These are phyloP conservation scores for Schwanniomyces vanrijiae DNA, from an alignment of 805 yeast genomes.

Conservation along the genomic window DNA sequence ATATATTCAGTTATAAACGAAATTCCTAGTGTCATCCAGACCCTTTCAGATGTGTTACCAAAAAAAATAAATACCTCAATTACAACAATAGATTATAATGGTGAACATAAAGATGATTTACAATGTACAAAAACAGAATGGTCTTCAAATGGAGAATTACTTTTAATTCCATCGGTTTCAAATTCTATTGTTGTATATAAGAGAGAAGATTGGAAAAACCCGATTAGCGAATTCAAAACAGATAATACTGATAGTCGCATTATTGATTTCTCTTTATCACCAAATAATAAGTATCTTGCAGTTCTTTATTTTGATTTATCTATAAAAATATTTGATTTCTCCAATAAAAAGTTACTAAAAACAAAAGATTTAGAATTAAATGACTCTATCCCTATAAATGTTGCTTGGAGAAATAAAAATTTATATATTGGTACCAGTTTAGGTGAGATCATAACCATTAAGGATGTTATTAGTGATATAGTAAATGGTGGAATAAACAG, in stretches of 20 bases:
- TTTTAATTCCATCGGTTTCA: conserved; percentile 64
- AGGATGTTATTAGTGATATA: conserved; percentile 4
- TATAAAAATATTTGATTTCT: conserved; percentile 57
- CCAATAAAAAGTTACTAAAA: conserved; percentile 22
- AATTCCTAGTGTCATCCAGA: conserved; percentile 50
- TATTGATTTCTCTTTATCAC: conserved; percentile 59
- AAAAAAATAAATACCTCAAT: conserved; percentile 31
- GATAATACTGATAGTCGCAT: conserved; percentile 23
- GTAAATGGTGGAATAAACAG: conserved; percentile 9
- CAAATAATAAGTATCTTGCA: conserved; percentile 61
- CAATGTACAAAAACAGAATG: conserved; percentile 60
- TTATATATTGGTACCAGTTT: conserved; percentile 43
- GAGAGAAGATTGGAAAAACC: conserved; percentile 33
- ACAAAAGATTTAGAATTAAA: conserved; percentile 19
- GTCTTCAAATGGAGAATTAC: conserved; percentile 67
- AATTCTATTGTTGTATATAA: conserved; percentile 47
- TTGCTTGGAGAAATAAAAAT: conserved; percentile 25
- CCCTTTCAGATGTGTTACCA: conserved; percentile 42
- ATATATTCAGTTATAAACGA: conserved; percentile 58
- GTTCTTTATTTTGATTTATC: conserved; percentile 52
- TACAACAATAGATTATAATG: conserved; percentile 35
- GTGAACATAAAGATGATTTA: conserved; percentile 45
- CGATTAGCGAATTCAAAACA: conserved; percentile 12
- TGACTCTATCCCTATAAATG: conserved; percentile 24
- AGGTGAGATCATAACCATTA: conserved; percentile 25